Conservation (phyloP, 2,329 filamentous ascomycete species). For the Didymella arachidicola region DNA sequence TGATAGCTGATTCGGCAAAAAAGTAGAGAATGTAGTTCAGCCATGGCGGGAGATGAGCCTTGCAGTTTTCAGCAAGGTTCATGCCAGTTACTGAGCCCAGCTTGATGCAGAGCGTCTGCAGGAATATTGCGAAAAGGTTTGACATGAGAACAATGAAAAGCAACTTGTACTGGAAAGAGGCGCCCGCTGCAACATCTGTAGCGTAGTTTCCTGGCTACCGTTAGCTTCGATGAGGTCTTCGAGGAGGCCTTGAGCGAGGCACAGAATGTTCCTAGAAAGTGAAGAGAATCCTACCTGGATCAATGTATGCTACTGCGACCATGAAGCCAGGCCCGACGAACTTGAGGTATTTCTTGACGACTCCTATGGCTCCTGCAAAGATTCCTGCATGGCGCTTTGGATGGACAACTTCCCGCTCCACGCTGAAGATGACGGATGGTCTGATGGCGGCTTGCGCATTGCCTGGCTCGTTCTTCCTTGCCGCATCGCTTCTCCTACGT, state of each 20-base stretch:
- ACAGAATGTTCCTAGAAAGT: too few relatives aligned
- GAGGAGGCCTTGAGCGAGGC: background rate
- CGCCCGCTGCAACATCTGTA: slow-evolving; percentile 73
- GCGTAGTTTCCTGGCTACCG: slow-evolving; percentile 67
- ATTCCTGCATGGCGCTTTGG: slow-evolving; percentile 7
- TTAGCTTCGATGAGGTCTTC: background rate
- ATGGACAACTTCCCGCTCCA: slow-evolving; percentile 2
- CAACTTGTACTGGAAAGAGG: slow-evolving; percentile 69
- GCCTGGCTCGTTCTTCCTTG: background rate
- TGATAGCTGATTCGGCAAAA: slow-evolving; percentile 64
- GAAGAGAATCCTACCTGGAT: slow-evolving; percentile 40
- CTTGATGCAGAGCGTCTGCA: slow-evolving; percentile 72
- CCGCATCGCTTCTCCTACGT: slow-evolving; percentile 6
- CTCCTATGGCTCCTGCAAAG: slow-evolving; percentile 21
- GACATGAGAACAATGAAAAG: slow-evolving; percentile 73
- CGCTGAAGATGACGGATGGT: slow-evolving; percentile 10
- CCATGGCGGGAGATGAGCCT: slow-evolving; percentile 60
- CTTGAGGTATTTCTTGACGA: slow-evolving; percentile 56
- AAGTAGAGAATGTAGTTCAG: slow-evolving; percentile 63
- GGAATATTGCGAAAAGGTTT: slow-evolving; percentile 74
- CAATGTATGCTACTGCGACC: slow-evolving; percentile 60
- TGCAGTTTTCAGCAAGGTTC: slow-evolving; percentile 60
- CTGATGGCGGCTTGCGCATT: background rate
- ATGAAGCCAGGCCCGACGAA: slow-evolving; percentile 75
- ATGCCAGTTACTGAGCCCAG: slow-evolving; percentile 60